Conservation (phyloP, 202 grass and related monocot genomes). For the Hordeum pubiflorum region DNA sequence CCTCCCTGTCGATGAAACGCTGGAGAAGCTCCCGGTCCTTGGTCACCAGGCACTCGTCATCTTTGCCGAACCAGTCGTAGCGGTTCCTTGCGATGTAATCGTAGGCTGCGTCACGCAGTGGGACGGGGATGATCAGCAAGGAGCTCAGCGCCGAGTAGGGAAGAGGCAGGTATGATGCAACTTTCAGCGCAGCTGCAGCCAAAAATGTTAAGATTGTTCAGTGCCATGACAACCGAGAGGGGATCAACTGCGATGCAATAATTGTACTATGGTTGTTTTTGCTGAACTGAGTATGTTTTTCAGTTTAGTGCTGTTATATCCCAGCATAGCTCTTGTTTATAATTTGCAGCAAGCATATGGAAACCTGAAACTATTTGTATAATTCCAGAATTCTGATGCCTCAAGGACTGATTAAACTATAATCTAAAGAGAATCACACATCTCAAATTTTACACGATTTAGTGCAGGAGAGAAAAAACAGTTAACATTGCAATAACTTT, state of each 20-base stretch:
- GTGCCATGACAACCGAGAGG: background rate
- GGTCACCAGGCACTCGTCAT: constrained; percentile 62
- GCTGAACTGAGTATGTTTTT: background rate
- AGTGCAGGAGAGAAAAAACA: background rate
- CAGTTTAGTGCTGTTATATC: background rate
- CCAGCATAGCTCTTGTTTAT: background rate
- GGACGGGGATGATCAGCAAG: constrained; percentile 52
- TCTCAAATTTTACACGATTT: background rate
- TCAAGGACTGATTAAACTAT: background rate
- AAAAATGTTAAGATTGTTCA: background rate
- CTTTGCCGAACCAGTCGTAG: constrained; percentile 87
- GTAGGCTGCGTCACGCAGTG: constrained; percentile 61
- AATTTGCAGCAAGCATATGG: background rate
- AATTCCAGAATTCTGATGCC: background rate
- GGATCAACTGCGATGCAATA: background rate
- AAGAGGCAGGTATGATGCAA: constrained; percentile 84
- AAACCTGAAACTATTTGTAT: background rate
- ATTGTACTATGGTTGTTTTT: background rate
- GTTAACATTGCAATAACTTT: background rate
- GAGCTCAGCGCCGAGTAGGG: constrained; percentile 67
- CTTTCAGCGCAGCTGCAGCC: constrained; percentile 61
- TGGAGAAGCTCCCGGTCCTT: constrained; percentile 72
- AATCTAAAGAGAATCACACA: background rate
- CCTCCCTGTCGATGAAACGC: constrained; percentile 84
- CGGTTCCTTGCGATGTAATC: constrained; percentile 74